Evolutionary conservation across 2,329 filamentous ascomycete species (phyloP), one percentile per base, ranked within the genome.

Genomic region (Penicillium crustosum): DNA sequence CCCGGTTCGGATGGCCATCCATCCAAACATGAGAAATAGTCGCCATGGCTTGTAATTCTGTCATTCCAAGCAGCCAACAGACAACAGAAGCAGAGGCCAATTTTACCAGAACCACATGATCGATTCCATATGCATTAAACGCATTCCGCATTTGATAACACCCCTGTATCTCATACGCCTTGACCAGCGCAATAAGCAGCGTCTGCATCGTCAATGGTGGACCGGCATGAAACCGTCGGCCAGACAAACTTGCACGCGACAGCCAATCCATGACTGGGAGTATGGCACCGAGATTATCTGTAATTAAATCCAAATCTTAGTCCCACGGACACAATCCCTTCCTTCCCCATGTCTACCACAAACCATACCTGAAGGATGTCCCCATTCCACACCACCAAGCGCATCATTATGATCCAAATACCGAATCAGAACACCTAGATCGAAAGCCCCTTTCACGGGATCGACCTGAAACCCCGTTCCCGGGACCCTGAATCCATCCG

Each of bases 381-480:
- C 75, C 77, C 76, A 78, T 64, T 79, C 77, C n/a, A 66, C 68
- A 0, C 75, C 77, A 9, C 64, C 55, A n/a, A 73, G 66, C 6
- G 70, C 75, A 66, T 79, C 77, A 50, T 77, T 79, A 49, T 77
- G 75, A 58, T 79, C 77, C 15, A 78, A 60, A 52, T 76, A 78
- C 27, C 76, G 67, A 38, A 78, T 76, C 60, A 76, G 58, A 2
- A 66, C 60, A 0, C 74, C 75, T 23, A 79, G 42, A 52, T 75
- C 70, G 53, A 78, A 78, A 15, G 77, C 72, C 0, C 74, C 76
- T 47, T 77, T 73, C 1, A 74, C 44, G 3, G 70, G 69, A 54
- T 78, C 77, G 13, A 78, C 49, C 9, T 66, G 57, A 38, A 70
- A 68, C 3, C 39, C n/a, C 6, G 77, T 79, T 1, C 77, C 77